phyloP scores from a whole-genome alignment of 352 stramenopile species.

The Elongisporangium anandrum region DNA sequence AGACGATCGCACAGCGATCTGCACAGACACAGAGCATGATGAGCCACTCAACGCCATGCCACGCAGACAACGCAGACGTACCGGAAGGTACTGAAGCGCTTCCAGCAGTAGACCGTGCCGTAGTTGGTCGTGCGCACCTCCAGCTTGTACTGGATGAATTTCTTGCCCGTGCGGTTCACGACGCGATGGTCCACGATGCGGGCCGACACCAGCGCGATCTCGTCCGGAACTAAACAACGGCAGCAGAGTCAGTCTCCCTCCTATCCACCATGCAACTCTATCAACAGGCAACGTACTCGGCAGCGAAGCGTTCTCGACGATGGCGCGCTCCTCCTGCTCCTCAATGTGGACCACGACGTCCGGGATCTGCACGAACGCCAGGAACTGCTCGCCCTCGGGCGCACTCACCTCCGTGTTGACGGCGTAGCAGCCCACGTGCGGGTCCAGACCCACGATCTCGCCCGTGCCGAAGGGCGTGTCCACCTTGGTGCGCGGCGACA shows the following conservation, averaged over 20 bases:
- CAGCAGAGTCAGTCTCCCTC: constrained; percentile 13
- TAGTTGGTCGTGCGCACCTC: constrained; percentile 87
- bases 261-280: constrained; percentile 5
- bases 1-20: constrained; percentile 81
- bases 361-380: constrained; percentile 82
- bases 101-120: constrained; percentile 86
- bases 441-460: constrained; percentile 79
- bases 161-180: constrained; percentile 78
- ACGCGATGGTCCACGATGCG: constrained; percentile 83
- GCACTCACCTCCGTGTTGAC: constrained; percentile 81
- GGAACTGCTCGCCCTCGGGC: constrained; percentile 69
- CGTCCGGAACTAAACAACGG: constrained; percentile 55
- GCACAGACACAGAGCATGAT: constrained; percentile 3
- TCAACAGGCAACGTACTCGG: constrained; percentile 52
- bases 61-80: constrained; percentile 17
- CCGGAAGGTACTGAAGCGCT: constrained; percentile 87
- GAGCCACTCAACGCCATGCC: background rate
- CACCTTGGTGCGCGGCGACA: constrained; percentile 80
- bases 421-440: constrained; percentile 86
- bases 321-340: constrained; percentile 73
- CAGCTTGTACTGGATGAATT: constrained; percentile 90
- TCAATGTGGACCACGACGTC: constrained; percentile 64
- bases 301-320: constrained; percentile 74
- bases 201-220: constrained; percentile 76
- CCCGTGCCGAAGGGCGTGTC: constrained; percentile 82